Percentiles rank a stretch among this genome's conserved stretches.
Evolutionary conservation across 495 filamentous ascomycete genomes (phyloP).

Genomic region (Aspergillus carlsbadensis): DNA sequence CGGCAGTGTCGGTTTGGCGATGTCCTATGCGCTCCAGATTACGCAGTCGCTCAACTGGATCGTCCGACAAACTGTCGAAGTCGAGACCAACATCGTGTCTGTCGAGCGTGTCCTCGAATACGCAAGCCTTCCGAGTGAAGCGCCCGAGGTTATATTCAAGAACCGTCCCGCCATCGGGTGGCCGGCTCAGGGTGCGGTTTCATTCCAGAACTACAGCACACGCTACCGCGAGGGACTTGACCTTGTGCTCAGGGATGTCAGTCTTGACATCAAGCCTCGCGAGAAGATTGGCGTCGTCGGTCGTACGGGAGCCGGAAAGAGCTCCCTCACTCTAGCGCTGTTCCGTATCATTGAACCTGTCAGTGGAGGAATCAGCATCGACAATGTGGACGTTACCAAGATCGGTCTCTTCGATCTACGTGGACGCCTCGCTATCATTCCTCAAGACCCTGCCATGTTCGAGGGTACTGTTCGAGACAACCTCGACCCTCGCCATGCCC

Average conservation of each 20-base stretch:
- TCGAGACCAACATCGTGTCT: slow-evolving; percentile 98
- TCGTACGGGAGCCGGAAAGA: slow-evolving; percentile 95
- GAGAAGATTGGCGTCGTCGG: slow-evolving; percentile 99
- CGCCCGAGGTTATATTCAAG: slow-evolving; percentile 88
- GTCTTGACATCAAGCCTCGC: slow-evolving; percentile 85
- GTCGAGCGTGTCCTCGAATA: slow-evolving; percentile 98
- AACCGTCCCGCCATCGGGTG: slow-evolving; percentile 84
- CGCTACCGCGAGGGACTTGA: slow-evolving; percentile 87
- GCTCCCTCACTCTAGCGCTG: slow-evolving; percentile 86
- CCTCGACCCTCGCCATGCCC: slow-evolving; percentile 89
- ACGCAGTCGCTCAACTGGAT: slow-evolving; percentile 99
- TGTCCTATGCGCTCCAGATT: slow-evolving; percentile 97
- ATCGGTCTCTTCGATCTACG: slow-evolving; percentile 90
- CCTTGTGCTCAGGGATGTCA: slow-evolving; percentile 89
- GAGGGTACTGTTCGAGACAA: slow-evolving; percentile 96
- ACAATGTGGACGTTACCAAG: slow-evolving; percentile 80
- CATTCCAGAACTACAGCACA: slow-evolving; percentile 91
- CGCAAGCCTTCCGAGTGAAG: slow-evolving; percentile 88
- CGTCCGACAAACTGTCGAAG: slow-evolving; percentile 97
- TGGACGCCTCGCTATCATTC: slow-evolving; percentile 92
- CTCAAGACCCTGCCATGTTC: slow-evolving; percentile 96
- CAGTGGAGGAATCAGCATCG: slow-evolving; percentile 79
- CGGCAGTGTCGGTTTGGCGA: slow-evolving; percentile 86
- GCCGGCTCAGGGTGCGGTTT: slow-evolving; percentile 87
- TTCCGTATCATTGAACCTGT: slow-evolving; percentile 94